Conservation (phyloP, 148 eudicot genomes). For the Camellia granthamiana region DNA sequence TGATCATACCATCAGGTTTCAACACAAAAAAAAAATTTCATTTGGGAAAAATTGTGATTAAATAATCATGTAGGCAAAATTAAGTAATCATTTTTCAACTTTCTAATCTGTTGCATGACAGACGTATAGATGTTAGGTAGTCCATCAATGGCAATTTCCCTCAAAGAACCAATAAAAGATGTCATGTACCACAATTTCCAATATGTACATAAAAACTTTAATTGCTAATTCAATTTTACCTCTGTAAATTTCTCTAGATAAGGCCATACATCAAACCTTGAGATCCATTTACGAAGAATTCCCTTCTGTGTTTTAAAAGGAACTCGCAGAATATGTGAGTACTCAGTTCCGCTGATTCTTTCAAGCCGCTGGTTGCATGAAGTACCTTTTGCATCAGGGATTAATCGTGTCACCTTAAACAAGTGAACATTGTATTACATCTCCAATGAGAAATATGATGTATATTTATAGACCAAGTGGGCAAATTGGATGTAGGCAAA, state of each 20-base stretch:
- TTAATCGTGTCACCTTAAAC: slow-evolving; percentile 75
- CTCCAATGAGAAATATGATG: not conserved
- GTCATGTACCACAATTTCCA: not conserved
- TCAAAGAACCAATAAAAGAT: too few species aligned
- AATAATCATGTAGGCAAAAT: too few species aligned
- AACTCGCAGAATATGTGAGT: slow-evolving; percentile 79
- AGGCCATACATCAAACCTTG: slow-evolving; percentile 99
- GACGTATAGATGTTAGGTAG: too few species aligned
- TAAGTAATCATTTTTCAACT: too few species aligned
- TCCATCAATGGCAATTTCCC: too few species aligned
- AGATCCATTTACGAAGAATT: slow-evolving; percentile 86
- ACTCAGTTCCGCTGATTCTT: slow-evolving; percentile 73
- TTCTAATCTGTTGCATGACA: too few species aligned
- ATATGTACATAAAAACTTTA: not conserved
- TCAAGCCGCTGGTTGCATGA: slow-evolving; percentile 93
- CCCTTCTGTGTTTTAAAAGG: slow-evolving; percentile 91
- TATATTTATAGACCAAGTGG: not conserved
- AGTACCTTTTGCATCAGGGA: slow-evolving; percentile 96
- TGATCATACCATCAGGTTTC: too few species aligned
- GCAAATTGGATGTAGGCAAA: not conserved
- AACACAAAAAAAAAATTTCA: too few species aligned
- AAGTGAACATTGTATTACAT: slow-evolving; percentile 9
- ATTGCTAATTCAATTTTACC: slow-evolving; percentile 37
- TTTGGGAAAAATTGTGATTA: too few species aligned
- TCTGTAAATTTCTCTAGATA: slow-evolving; percentile 82